Evolutionary conservation across 2,329 filamentous ascomycete species (phyloP).

Genomic region (Epichloe amarillans): DNA sequence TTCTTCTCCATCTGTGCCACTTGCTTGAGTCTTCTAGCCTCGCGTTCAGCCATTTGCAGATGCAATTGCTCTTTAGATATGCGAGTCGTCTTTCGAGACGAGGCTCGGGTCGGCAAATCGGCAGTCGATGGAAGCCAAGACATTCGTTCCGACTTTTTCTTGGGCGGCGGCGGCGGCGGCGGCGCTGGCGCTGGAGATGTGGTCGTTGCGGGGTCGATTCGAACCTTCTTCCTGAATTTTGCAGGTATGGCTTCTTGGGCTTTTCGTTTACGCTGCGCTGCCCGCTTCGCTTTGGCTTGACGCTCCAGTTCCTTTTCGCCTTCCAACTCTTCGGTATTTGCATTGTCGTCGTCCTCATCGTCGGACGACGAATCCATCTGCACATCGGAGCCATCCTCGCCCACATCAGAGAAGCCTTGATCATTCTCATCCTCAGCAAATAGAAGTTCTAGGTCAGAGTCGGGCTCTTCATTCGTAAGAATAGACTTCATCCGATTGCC

Average conservation of each 20-base stretch:
- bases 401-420: conserved; percentile 55
- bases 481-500: conserved; percentile 74
- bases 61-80: conserved; percentile 49
- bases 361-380: conserved; percentile 78
- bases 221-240: conserved; percentile 62
- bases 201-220: conserved; percentile 44
- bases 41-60: conserved; percentile 60
- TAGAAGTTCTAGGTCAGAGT: conserved; percentile 57
- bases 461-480: conserved; percentile 59
- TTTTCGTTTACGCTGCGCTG: conserved; percentile 65
- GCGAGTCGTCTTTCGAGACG: conserved; percentile 43
- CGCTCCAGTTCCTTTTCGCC: conserved; percentile 80
- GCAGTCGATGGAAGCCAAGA: conserved; percentile 43
- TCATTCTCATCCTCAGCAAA: conserved; percentile 63
- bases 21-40: conserved; percentile 57
- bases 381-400: conserved; percentile 57
- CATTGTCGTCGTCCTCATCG: conserved; percentile 58
- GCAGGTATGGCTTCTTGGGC: conserved; percentile 60
- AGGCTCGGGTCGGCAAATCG: conserved; percentile 45
- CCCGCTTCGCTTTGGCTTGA: conserved; percentile 54
- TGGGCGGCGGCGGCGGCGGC: conserved; percentile 32
- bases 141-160: conserved; percentile 46
- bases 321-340: conserved; percentile 53
- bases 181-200: conserved; percentile 26
- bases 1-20: conserved; percentile 53